These are phyloP conservation scores for Artemisia tridentata DNA, from an alignment of 129 eudicot genomes.

Conservation along the genomic window DNA sequence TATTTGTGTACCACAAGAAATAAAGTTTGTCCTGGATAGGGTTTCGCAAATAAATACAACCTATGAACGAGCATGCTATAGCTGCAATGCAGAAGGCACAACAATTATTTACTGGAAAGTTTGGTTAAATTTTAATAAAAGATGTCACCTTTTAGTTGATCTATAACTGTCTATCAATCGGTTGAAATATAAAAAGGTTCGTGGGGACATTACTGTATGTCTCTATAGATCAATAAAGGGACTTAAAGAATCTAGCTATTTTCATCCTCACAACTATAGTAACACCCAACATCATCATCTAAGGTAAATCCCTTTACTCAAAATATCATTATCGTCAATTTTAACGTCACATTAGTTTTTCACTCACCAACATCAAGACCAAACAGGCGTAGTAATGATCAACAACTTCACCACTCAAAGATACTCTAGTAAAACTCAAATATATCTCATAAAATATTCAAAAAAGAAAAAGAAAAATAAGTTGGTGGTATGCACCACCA, in stretches of 20 bases:
- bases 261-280: too few species aligned
- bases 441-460: too few species aligned
- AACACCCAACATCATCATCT: too few species aligned
- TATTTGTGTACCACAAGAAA: neutral
- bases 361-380: too few species aligned
- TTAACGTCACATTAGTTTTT: too few species aligned
- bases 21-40: neutral
- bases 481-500: too few species aligned
- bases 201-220: slow-evolving; percentile 19
- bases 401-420: too few species aligned
- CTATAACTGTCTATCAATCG: slow-evolving; percentile 18
- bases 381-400: too few species aligned
- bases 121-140: slow-evolving; percentile 26
- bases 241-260: neutral
- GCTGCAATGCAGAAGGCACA: slow-evolving; percentile 18
- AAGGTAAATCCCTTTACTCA: too few species aligned
- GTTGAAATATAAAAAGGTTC: slow-evolving; percentile 12
- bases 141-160: slow-evolving; percentile 22
- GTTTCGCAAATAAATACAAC: neutral
- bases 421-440: too few species aligned
- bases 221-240: slow-evolving; percentile 1
- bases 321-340: too few species aligned
- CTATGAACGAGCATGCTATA: neutral
- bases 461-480: too few species aligned
- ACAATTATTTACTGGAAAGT: neutral